Evolutionary conservation across 345 rosid genomes (phyloP), one percentile per base, ranked within the genome.

Genomic region (Lepidium sativum): DNA sequence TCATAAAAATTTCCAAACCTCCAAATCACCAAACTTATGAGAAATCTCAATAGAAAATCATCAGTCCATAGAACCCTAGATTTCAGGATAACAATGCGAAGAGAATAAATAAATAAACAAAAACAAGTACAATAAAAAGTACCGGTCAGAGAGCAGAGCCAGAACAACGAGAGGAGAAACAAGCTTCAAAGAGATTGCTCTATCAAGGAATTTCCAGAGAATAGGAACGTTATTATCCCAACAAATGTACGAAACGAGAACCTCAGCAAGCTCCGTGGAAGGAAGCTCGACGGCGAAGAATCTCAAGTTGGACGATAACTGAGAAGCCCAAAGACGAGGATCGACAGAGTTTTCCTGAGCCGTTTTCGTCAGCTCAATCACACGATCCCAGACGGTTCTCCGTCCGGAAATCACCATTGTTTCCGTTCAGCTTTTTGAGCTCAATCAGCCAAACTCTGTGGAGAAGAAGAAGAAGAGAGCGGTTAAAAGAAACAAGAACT

Each of bases 131-230:
- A 21, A 20, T 33, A 4, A 5, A 38, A 25, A 49, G 8, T 18
- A 84, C 99, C 95, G 82, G 58, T 73, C 31, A 51, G 96, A 73
- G 65, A 94, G 97, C 54, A 94, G 81, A 73, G 96, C 83, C 45
- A 94, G 80, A 48, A 88, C 83, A 39, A 94, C 81, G 73, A 85
- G 38, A 47, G 97, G 95, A 78, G 97, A 86, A 54, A 76, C 96
- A 40, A 94, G 77, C 54, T 80, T 82, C 39, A 81, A 42, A 25
- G 78, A 51, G 75, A 94, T 72, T 23, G 97, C 91, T 69, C 84
- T 81, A 57, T 91, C 99, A 29, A 94, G 82, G 48, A 94, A 82
- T 86, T 94, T 94, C 99, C 99, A 94, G 43, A 80, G 63, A 62
- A 82, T 54, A 11, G 99, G 96, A 29, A 86, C 80, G 76, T 88